A percentile compares a stretch with the other conserved stretches of the same genome.
phyloP scores from a whole-genome alignment of 208 protist genomes.

The Polymyxa betae region DNA sequence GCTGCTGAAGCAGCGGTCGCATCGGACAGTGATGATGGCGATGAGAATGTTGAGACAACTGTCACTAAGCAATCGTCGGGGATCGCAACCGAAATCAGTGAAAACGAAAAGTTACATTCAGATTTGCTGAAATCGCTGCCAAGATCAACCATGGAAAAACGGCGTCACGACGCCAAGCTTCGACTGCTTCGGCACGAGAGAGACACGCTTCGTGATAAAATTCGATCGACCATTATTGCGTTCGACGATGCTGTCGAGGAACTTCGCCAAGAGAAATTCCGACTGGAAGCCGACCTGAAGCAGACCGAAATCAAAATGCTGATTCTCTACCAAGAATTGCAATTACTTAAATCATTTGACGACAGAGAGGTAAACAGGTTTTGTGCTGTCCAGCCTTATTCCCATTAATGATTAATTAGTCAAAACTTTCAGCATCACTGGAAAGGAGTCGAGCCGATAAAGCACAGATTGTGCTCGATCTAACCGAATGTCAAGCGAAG shows the following conservation, averaged over 20 bases:
- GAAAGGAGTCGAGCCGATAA: conserved; percentile 76
- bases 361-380: conserved; percentile 77
- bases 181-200: background rate
- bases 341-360: conserved; percentile 87
- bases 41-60: background rate
- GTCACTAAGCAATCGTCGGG: conserved; percentile 74
- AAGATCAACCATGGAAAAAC: conserved; percentile 18
- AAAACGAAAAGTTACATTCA: conserved; percentile 17
- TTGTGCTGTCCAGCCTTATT: background rate
- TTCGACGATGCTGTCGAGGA: conserved; percentile 66
- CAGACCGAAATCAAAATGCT: conserved; percentile 85
- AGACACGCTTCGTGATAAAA: conserved; percentile 36
- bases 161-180: background rate
- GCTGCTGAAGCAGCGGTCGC: background rate
- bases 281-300: conserved; percentile 88
- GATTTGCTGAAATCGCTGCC: background rate
- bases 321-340: conserved; percentile 88
- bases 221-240: background rate
- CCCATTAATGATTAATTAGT: background rate
- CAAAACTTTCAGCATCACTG: conserved; percentile 79
- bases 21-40: background rate
- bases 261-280: conserved; percentile 80
- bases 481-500: conserved; percentile 74
- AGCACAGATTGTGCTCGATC: conserved; percentile 74
- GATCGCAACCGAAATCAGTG: conserved; percentile 11